Conservation (phyloP, 2,329 filamentous ascomycete genomes). For the Botrytis paeoniae region DNA sequence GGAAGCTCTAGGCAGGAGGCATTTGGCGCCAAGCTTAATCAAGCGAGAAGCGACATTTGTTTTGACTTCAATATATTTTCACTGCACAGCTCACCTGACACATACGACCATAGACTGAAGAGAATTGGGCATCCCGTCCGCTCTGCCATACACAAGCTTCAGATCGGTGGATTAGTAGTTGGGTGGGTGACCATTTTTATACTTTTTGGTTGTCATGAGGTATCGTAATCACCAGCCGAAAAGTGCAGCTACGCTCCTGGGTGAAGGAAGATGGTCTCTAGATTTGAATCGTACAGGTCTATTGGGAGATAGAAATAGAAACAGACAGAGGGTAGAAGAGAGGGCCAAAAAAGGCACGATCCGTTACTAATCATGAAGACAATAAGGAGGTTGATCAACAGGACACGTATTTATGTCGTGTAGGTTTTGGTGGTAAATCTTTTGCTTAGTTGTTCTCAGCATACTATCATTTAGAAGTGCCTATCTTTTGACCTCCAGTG, state of each 20-base stretch:
- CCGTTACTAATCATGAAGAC: too few species aligned
- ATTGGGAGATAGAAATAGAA: too few species aligned
- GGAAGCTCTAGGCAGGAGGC: not conserved
- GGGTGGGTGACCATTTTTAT: constrained; percentile 17
- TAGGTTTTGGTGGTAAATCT: not conserved
- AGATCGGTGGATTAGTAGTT: constrained; percentile 19
- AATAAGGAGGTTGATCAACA: too few species aligned
- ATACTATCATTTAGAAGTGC: not conserved
- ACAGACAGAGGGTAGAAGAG: not conserved
- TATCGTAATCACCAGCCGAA: not conserved
- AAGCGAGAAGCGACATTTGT: not conserved
- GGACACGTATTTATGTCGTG: too few species aligned
- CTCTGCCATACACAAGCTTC: constrained; percentile 20
- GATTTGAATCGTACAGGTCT: not conserved
- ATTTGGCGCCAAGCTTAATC: not conserved
- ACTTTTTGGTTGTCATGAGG: not conserved
- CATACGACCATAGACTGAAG: constrained; percentile 18
- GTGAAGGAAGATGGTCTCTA: not conserved
- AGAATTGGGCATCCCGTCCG: constrained; percentile 19
- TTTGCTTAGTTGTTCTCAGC: not conserved
- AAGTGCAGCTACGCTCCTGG: not conserved
- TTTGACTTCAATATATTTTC: not conserved
- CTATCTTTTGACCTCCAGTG: not conserved
- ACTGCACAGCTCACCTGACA: fast-evolving
- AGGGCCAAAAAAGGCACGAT: too few species aligned